Conservation (phyloP, 352 stramenopile genomes). For the Globisporangium takayamanum region DNA sequence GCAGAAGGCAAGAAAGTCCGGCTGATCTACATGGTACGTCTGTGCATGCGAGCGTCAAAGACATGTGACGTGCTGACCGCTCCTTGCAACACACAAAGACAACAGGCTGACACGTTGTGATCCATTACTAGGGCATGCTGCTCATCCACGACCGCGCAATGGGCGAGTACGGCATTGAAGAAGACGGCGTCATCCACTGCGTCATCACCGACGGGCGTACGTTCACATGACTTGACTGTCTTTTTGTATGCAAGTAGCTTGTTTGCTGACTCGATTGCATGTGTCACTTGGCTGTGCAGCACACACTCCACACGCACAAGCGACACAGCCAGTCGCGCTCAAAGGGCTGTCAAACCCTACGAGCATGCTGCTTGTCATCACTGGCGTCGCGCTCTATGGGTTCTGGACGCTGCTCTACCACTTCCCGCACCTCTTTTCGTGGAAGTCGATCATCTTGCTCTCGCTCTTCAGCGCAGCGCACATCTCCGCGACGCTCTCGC, state of each 20-base stretch:
- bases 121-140: slow-evolving; percentile 45
- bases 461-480: slow-evolving; percentile 52
- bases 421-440: slow-evolving; percentile 71
- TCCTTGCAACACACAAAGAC: no score
- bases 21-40: slow-evolving; percentile 69
- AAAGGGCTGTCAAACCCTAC: slow-evolving; percentile 50
- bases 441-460: slow-evolving; percentile 68
- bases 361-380: slow-evolving; percentile 56
- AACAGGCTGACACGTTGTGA: no score
- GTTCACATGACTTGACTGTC: slow-evolving; percentile 13
- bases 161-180: slow-evolving; percentile 75
- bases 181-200: slow-evolving; percentile 67
- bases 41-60: no score
- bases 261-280: not conserved
- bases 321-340: slow-evolving; percentile 30
- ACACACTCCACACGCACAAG: slow-evolving; percentile 32
- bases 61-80: not conserved
- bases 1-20: slow-evolving; percentile 53
- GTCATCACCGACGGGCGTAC: slow-evolving; percentile 67
- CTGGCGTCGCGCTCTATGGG: slow-evolving; percentile 58
- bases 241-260: slow-evolving; percentile 10
- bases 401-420: slow-evolving; percentile 79
- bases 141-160: slow-evolving; percentile 50
- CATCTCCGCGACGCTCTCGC: slow-evolving; percentile 47
- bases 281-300: slow-evolving; percentile 18